Conservation (phyloP, 73 alveolate genomes). For the Symbiodinium pilosum region DNA sequence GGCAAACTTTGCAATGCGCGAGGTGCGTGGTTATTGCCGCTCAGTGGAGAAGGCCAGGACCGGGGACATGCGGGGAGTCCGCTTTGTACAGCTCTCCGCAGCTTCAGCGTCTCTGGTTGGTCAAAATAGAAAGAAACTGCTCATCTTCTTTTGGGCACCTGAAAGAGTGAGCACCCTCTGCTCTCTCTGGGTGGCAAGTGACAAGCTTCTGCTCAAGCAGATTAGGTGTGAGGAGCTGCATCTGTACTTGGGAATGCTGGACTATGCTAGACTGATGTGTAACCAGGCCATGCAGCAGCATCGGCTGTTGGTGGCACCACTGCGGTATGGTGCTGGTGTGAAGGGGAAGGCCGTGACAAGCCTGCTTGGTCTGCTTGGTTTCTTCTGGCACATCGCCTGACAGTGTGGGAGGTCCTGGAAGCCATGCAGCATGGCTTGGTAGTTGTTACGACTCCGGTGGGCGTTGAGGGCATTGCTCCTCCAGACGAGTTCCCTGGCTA, state of each 20-base stretch:
- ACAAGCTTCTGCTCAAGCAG: neutral
- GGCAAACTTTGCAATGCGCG: neutral
- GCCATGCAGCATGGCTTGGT: conserved; percentile 73
- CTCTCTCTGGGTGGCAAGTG: neutral
- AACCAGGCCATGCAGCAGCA: neutral
- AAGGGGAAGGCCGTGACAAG: conserved; percentile 82
- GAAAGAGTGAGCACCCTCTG: neutral
- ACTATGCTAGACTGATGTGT: neutral
- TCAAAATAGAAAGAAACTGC: neutral
- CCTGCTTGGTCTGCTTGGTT: too few species aligned
- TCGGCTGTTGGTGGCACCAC: conserved; percentile 42
- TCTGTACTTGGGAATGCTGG: neutral
- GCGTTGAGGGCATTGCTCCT: conserved; percentile 60
- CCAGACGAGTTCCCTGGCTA: conserved; percentile 34
- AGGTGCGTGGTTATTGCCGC: conserved; percentile 85
- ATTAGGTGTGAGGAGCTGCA: neutral
- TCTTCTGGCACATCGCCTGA: too few species aligned
- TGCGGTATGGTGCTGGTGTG: conserved; percentile 88
- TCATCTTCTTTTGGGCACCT: neutral
- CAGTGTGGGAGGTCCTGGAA: conserved; percentile 73
- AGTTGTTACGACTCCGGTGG: conserved; percentile 81
- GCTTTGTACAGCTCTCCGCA: too few species aligned
- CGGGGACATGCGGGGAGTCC: too few species aligned
- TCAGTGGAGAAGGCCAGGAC: conserved; percentile 36
- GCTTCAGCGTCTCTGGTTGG: too few species aligned